phyloP scores from a whole-genome alignment of 768 basidiomycete genomes.

The Mrakia frigida region DNA sequence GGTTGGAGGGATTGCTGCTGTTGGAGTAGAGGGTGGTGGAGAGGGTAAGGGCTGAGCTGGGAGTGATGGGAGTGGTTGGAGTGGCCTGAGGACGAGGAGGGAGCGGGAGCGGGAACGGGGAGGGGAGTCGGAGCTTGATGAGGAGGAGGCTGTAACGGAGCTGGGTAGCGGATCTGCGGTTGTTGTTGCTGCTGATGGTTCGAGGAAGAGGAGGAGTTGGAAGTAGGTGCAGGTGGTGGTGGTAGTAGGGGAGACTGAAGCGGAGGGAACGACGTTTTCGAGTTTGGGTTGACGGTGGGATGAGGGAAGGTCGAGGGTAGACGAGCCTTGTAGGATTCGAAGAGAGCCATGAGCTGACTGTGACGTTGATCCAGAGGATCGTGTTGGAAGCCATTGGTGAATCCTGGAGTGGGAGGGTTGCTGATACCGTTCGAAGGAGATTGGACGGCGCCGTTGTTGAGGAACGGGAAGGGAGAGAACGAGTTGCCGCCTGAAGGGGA shows the following conservation, averaged over 20 bases:
- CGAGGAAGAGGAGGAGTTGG: neutral
- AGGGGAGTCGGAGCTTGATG: neutral
- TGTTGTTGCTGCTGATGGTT: neutral
- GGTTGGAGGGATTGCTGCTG: neutral
- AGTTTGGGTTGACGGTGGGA: neutral
- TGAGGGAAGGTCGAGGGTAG: neutral
- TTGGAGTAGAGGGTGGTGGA: neutral
- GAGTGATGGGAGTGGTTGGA: neutral
- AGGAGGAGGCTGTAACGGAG: constrained; percentile 11
- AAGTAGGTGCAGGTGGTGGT: neutral
- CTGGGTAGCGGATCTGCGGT: neutral
- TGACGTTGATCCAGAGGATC: neutral
- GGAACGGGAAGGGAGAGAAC: constrained; percentile 6
- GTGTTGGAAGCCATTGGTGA: neutral
- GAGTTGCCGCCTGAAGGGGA: neutral
- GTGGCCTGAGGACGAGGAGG: neutral
- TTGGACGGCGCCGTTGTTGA: neutral
- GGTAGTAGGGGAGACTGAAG: neutral
- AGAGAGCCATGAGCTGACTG: neutral
- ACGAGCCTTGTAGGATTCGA: constrained; percentile 13
- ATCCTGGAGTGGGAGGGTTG: neutral
- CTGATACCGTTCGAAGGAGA: neutral
- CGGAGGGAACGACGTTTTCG: neutral
- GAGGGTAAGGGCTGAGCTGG: neutral
- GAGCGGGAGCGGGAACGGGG: neutral